Base-by-base conservation (phyloP, 495 filamentous ascomycete species). In the Aspergillus sparsus region DNA sequence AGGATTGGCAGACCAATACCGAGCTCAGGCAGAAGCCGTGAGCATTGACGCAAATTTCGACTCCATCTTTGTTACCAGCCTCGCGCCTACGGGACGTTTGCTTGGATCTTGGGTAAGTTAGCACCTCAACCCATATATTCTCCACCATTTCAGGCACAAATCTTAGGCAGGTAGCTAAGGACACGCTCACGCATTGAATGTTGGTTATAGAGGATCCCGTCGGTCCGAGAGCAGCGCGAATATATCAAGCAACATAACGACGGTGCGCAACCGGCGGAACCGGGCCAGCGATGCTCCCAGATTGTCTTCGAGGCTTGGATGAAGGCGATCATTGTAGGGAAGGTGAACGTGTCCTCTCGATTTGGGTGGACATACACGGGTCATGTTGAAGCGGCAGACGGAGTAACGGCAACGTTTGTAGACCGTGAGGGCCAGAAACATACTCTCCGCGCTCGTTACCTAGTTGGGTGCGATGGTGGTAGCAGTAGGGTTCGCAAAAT, bases 391-490 rank as follows among this genome's bases (percentile, higher is more conserved):
- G 3, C 0, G 7, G 21, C 11, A 3, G 62, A 66, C 6, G 9
- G 31, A 0, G 55, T 49, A 7, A 21, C n/a, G 6, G 53, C 57
- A 1, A 60, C 45, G 0, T 62, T 68, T 34, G 37, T 61, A 9
- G 68, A 66, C 35, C 8, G 9, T 0, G 18, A 57, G 8, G 55
- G 61, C 7, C 34, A 62, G 15, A 16, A 41, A 27, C 45, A 60
- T 37, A 47, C 42, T 18, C 18, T 68, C 11, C 53, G 51, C 13
- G 60, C 57, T 49, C 35, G 46, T 10, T 71, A 68, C 49, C 59
- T 73, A 3, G 54, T 71, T 15, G 71, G 62, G 0, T 65, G 61
- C 42, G 71, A 73, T 63, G 71, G 71, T 16, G 63, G 55, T 7
- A 46, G 63, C 3, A 73, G 71, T 41, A 44, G 42, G 33, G 65